Conservation (phyloP, 1,139 yeast species). For the Yamadazyma friedrichii region DNA sequence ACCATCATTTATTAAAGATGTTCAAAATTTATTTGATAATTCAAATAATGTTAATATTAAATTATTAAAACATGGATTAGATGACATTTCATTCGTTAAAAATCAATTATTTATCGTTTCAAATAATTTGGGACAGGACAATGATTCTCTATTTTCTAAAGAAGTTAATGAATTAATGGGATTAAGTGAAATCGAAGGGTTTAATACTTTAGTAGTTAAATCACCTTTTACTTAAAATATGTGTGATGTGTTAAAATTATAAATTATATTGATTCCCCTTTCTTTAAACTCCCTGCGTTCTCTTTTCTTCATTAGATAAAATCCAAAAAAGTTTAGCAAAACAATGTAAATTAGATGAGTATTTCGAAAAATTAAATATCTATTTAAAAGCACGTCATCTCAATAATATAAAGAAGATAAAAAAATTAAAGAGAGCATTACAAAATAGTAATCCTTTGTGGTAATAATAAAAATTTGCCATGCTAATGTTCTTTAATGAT, state of each 20-base stretch:
- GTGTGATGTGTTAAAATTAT: not conserved
- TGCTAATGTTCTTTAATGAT: too few relatives aligned
- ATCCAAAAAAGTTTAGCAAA: too few relatives aligned
- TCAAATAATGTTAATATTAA: constrained; percentile 11
- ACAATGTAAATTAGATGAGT: too few relatives aligned
- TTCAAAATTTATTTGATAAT: constrained; percentile 18
- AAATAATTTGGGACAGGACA: constrained; percentile 18
- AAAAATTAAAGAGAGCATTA: too few relatives aligned
- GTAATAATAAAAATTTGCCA: too few relatives aligned
- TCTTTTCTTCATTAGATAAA: too few relatives aligned
- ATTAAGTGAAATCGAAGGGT: constrained; percentile 11
- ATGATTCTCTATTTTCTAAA: constrained; percentile 11
- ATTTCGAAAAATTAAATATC: too few relatives aligned
- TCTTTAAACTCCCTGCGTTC: too few relatives aligned
- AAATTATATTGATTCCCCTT: not conserved
- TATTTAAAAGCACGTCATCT: too few relatives aligned
- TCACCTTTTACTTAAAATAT: constrained; percentile 9
- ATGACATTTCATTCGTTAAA: constrained; percentile 14
- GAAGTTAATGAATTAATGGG: constrained; percentile 14
- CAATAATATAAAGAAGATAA: too few relatives aligned
- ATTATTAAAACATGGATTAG: constrained; percentile 16
- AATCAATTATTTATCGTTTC: constrained; percentile 23
- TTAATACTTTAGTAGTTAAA: constrained; percentile 14
- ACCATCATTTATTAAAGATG: constrained; percentile 22
- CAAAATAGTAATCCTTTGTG: too few relatives aligned